Evolutionary conservation across 1,139 yeast species (phyloP), one percentile per base, ranked within the genome.

Genomic region (Pichia kudriavzevii): DNA sequence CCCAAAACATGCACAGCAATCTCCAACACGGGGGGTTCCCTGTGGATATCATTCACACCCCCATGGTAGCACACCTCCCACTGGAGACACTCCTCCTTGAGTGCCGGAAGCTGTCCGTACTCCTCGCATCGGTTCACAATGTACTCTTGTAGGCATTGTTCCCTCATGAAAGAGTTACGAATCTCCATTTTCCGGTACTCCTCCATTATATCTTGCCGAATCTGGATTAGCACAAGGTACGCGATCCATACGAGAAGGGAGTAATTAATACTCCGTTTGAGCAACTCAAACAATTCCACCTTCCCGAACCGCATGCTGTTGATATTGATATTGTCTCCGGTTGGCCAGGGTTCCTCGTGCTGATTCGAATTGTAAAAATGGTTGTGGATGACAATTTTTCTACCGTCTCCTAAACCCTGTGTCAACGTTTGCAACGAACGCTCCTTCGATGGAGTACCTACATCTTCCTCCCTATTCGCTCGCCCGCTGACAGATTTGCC

Each of bases 11-110:
- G 5, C 34, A n/a, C 25, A n/a, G 8, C 25, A 11, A 8, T 14
- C 7, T n/a, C 25, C 25, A n/a, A n/a, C n/a, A n/a, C n/a, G n/a
- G n/a, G n/a, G n/a, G n/a, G n/a, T n/a, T n/a, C 29, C 11, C 12
- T 26, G 3, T 30, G 33, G 12, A 33, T 37, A 50, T 43, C 55
- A 3, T 45, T 44, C 3, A 49, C 38, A 36, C 74, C 73, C 44
- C 69, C 72, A 34, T 63, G 63, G 77, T 78, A 76, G 48, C 88
- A 79, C 35, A 67, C 64, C 38, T 63, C 64, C 83, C 83, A 80
- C 39, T 66, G 63, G 18, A 64, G 61, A 52, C 91, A 80, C 28
- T 66, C 64, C 14, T 59, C 58, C 40, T 69, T 75, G 35, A 79
- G 50, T 2, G 77, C 79, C 0, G 87, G 82, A 0, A 69, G 76